Base-by-base conservation (phyloP, 331 rosid species). In the Dryas integrifolia region DNA sequence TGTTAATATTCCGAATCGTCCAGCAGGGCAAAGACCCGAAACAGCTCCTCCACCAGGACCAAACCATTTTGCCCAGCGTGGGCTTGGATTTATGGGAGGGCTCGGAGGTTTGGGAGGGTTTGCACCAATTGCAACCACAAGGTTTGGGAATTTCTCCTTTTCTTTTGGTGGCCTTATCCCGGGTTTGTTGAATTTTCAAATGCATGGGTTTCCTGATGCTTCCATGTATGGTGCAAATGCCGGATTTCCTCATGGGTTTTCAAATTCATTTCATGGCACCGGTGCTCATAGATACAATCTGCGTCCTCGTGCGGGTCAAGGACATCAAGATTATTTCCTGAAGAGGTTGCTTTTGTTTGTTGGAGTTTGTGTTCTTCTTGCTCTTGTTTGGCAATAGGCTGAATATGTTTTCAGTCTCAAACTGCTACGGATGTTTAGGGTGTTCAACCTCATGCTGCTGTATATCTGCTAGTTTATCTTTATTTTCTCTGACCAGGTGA, bases 131-230 rank as follows among this genome's bases (percentile, higher is more conserved):
- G 82, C 96, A 21, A 80, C 84, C 2, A 78, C 97, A 12, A 84
- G 98, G 81, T 85, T 94, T 76, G 97, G 97, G 56, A 91, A 91
- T 82, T 84, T 94, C 75, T 87, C 96, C 1, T 84, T 94, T 59
- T 88, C 96, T 12, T 84, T 95, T 74, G 96, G 97, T 46, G 97
- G 96, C 76, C 83, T 95, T 65, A 70, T 95, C 65, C 99, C 97
- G 4, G 85, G 92, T 15, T 58, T 91, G 9, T 87, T 95, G 47
- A 91, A 89, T 84, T 85, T 89, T 81, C 99, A 88, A 66, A 11
- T 91, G 75, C 92, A 89, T 74, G 96, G 98, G 8, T 84, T 86
- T 72, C 92, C 88, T 14, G 86, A 89, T 70, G 88, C 86, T n/a
- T 13, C 88, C 66, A 80, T 89, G 85, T 86, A 86, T 69, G 89